Evolutionary conservation across 2,329 filamentous ascomycete genomes (phyloP).

Genomic region (Exophiala sideris): DNA sequence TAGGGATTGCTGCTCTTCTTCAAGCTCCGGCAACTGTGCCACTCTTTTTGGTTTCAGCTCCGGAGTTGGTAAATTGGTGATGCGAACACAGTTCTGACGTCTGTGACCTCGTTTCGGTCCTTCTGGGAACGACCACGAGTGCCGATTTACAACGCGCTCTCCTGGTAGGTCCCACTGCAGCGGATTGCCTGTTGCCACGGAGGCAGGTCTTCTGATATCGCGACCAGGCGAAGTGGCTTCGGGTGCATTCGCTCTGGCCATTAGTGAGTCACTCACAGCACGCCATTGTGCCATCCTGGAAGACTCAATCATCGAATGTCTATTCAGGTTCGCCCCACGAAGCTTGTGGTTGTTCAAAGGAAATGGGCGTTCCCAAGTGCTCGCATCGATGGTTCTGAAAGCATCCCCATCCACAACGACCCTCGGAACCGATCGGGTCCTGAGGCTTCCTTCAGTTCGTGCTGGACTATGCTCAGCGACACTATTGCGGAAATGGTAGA

Average conservation of each 20-base stretch:
- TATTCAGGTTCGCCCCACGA: not conserved
- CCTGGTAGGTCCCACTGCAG: slow-evolving; percentile 19
- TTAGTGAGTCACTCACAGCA: slow-evolving; percentile 18
- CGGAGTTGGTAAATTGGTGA: slow-evolving; percentile 25
- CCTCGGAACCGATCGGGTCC: not conserved
- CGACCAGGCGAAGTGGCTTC: slow-evolving; percentile 4
- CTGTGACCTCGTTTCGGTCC: slow-evolving; percentile 35
- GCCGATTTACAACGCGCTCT: slow-evolving; percentile 7
- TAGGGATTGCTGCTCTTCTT: slow-evolving; percentile 7
- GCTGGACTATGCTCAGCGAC: slow-evolving; percentile 4
- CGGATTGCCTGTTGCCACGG: slow-evolving; percentile 25
- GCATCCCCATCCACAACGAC: slow-evolving; percentile 8
- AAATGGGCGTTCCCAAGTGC: slow-evolving; percentile 10
- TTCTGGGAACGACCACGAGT: slow-evolving; percentile 14
- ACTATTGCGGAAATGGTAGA: slow-evolving; percentile 15
- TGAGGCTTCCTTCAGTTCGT: not conserved
- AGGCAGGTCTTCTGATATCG: slow-evolving; percentile 20
- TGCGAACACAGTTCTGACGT: slow-evolving; percentile 44
- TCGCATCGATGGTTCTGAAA: slow-evolving; percentile 22
- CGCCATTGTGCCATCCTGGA: slow-evolving; percentile 17
- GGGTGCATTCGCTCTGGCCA: slow-evolving; percentile 5
- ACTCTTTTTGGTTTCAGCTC: slow-evolving; percentile 2
- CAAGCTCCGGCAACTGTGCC: slow-evolving; percentile 8
- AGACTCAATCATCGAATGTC: slow-evolving; percentile 21
- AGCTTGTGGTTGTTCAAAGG: slow-evolving; percentile 6